Evolutionary conservation across 192 early-diverging fungal species (phyloP), one percentile per base, ranked within the genome.

Genomic region (Coemansia sp.): DNA sequence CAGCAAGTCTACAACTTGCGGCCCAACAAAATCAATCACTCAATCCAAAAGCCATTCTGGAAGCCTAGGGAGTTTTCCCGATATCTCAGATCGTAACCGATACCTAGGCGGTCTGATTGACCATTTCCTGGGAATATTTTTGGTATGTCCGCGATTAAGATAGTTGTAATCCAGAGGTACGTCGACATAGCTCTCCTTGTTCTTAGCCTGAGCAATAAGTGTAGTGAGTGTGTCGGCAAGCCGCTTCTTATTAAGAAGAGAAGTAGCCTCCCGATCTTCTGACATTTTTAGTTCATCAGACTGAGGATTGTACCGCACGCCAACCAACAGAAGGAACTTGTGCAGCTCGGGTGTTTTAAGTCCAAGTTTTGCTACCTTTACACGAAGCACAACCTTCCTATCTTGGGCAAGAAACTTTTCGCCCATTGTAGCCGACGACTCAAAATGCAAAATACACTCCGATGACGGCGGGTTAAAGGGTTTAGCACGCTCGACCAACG

Each of bases 211-310:
- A 21, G 61, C 49, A 19, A 81, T 61, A 28, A 81, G 73, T 58
- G 41, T 44, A 4, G 21, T 32, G 8, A 81, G 65, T 27, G 73
- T 81, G 49, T 81, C 69, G 0, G 68, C 72, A 55, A 81, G 55
- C 27, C 65, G 54, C 64, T 68, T 75, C 63, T 81, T 81, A 53
- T 81, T 81, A 25, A 75, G 62, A 69, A 81, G 54, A 27, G 73
- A 75, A 2, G 73, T 68, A 10, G 50, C 18, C 55, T 74, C 78
- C n/a, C 73, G 64, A 23, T 44, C 41, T 30, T 81, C 78, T 0
- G 78, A 75, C 78, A 81, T 81, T 34, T 68, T 75, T 21, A 81
- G 62, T 69, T 81, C 78, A 28, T 81, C 78, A 16, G 61, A 68
- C 27, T 65, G 49, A 19, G 78, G 78, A 48, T 71, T 71, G 59